phyloP scores from a whole-genome alignment of 306 rosid genomes.

The Notholithocarpus densiflorus region DNA sequence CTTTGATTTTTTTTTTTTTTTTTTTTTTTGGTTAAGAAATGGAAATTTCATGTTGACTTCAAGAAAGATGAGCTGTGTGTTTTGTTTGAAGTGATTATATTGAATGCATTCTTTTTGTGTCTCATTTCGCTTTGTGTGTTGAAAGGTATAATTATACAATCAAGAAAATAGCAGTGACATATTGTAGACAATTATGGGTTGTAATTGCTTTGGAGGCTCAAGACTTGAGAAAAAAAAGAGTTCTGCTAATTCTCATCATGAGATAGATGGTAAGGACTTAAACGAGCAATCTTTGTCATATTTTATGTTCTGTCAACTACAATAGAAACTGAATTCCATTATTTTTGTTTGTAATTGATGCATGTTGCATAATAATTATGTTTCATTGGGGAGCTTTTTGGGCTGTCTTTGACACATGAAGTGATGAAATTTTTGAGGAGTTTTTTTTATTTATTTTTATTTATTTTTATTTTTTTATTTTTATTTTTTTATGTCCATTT shows the following conservation, averaged over 20 bases:
- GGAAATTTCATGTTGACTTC: not conserved
- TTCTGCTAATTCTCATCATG: conserved; percentile 31
- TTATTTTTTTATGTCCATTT: no score
- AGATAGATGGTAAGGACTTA: conserved; percentile 51
- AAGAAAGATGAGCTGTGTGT: not conserved
- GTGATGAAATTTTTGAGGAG: no score
- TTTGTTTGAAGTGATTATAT: not conserved
- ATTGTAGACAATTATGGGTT: conserved; percentile 52
- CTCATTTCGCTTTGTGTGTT: conserved; percentile 17
- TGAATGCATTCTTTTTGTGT: not conserved
- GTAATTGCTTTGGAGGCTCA: conserved; percentile 81
- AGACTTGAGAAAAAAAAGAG: conserved; percentile 30
- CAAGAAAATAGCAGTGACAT: conserved; percentile 19
- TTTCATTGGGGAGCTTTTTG: not conserved
- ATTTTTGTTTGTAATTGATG: not conserved
- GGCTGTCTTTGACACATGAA: not conserved
- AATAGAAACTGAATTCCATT: not conserved
- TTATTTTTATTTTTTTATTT: no score
- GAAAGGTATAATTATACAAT: conserved; percentile 14
- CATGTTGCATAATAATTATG: not conserved
- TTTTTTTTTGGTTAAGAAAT: not conserved
- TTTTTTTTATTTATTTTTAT: no score
- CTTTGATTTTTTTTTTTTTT: not conserved
- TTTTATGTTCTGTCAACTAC: conserved; percentile 10
- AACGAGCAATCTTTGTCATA: not conserved